Evolutionary conservation across 345 rosid genomes (phyloP).

Genomic region (Citrus sinensis): DNA sequence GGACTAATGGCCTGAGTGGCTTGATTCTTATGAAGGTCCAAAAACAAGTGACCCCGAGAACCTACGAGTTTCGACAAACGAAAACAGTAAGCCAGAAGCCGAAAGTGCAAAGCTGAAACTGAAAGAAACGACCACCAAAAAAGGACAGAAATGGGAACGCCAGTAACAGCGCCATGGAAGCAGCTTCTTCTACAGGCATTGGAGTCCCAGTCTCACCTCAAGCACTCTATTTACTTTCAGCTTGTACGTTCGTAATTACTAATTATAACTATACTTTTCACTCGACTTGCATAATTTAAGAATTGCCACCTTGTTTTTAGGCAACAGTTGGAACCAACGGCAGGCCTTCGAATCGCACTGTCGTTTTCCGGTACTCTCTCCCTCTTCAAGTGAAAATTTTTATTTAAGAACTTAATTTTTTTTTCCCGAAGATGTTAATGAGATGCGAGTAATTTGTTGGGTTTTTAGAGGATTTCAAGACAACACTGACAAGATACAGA

Average conservation of each 20-base stretch:
- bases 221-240: constrained; percentile 65
- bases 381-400: neutral
- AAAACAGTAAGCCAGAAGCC: too few relatives aligned
- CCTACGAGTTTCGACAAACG: too few relatives aligned
- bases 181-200: constrained; percentile 69
- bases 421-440: neutral
- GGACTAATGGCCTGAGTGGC: too few relatives aligned
- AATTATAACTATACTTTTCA: neutral
- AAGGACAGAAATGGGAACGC: constrained; percentile 21
- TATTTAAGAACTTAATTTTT: neutral
- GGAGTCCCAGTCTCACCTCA: constrained; percentile 61
- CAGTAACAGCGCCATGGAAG: constrained; percentile 69
- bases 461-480: constrained; percentile 73
- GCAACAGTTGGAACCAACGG: constrained; percentile 76
- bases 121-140: neutral
- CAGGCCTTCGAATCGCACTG: constrained; percentile 82
- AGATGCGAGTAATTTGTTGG: neutral
- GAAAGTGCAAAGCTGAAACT: too few relatives aligned
- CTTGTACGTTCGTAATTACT: constrained; percentile 29
- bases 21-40: too few relatives aligned
- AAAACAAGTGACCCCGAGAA: too few relatives aligned
- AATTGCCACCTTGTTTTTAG: constrained; percentile 30
- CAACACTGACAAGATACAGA: constrained; percentile 49
- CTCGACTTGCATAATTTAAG: neutral
- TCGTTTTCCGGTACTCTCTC: constrained; percentile 62